These are phyloP conservation scores for Alternaria dauci DNA, from an alignment of 2,329 filamentous ascomycete species.

Conservation along the genomic window DNA sequence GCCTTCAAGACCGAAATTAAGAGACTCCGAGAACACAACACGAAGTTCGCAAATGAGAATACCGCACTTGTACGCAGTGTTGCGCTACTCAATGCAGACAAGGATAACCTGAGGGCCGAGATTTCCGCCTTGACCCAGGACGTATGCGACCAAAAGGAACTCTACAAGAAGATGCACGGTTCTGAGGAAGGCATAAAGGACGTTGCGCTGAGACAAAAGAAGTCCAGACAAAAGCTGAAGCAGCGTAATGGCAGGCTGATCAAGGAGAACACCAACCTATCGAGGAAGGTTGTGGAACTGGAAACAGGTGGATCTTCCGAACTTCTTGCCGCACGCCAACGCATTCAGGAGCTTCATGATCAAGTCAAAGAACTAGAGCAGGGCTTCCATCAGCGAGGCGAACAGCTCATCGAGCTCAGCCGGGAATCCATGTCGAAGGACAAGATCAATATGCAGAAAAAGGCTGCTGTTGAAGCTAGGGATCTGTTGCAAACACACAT, in stretches of 20 bases:
- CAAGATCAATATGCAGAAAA: not conserved
- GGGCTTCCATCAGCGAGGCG: not conserved
- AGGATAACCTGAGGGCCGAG: not conserved
- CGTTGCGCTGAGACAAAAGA: not conserved
- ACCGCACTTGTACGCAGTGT: not conserved
- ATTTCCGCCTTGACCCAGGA: slow-evolving; percentile 1
- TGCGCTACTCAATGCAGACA: not conserved
- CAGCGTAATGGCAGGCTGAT: not conserved
- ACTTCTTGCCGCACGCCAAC: not conserved
- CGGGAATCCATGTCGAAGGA: not conserved
- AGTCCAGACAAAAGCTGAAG: not conserved
- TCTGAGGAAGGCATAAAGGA: not conserved
- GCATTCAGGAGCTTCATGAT: not conserved
- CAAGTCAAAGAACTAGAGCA: not conserved
- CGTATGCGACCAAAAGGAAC: not conserved
- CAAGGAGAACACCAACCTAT: not conserved
- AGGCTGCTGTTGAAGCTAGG: slow-evolving; percentile 1
- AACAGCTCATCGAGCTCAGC: slow-evolving; percentile 3
- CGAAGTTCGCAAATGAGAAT: not conserved
- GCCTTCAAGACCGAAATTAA: not conserved
- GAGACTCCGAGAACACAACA: not conserved
- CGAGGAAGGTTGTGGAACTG: not conserved
- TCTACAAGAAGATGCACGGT: not conserved
- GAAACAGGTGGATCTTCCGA: not conserved
- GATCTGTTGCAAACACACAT: not conserved